Conservation (phyloP, 2,329 filamentous ascomycete genomes). For the Pseudodiploospora longispora region DNA sequence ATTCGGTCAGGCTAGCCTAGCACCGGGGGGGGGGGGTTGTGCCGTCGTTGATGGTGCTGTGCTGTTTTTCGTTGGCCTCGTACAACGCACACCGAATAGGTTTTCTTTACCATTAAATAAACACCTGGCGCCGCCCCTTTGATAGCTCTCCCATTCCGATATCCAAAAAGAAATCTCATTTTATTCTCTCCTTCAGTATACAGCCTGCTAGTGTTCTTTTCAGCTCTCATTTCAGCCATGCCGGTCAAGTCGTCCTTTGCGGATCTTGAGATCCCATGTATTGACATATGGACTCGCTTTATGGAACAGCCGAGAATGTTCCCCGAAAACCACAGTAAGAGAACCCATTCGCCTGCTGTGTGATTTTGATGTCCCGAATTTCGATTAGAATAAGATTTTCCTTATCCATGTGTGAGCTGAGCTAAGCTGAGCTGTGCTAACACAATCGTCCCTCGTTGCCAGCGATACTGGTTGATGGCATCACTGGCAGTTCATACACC, state of each 20-base stretch:
- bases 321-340: slow-evolving; percentile 63
- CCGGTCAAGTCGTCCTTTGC: slow-evolving; percentile 60
- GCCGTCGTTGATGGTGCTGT: too few species aligned
- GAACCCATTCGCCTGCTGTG: slow-evolving; percentile 1
- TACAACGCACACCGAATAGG: too few species aligned
- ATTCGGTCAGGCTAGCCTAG: too few species aligned
- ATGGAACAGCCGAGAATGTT: slow-evolving; percentile 65
- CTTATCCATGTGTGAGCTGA: too few species aligned
- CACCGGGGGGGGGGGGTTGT: too few species aligned
- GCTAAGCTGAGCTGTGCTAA: neutral
- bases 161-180: neutral
- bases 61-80: too few species aligned
- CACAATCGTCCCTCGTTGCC: slow-evolving; percentile 5
- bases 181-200: neutral
- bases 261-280: slow-evolving; percentile 58
- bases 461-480: slow-evolving; percentile 74
- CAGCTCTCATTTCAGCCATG: slow-evolving; percentile 41
- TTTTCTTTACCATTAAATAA: too few species aligned
- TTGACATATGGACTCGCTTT: slow-evolving; percentile 71
- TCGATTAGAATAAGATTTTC: too few species aligned
- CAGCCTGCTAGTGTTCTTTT: neutral
- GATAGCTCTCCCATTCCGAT: neutral
- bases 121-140: too few species aligned
- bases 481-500: slow-evolving; percentile 61
- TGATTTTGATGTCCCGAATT: neutral